Evolutionary conservation across 768 basidiomycete species (phyloP).

Genomic region (Cantharellus anzutake): DNA sequence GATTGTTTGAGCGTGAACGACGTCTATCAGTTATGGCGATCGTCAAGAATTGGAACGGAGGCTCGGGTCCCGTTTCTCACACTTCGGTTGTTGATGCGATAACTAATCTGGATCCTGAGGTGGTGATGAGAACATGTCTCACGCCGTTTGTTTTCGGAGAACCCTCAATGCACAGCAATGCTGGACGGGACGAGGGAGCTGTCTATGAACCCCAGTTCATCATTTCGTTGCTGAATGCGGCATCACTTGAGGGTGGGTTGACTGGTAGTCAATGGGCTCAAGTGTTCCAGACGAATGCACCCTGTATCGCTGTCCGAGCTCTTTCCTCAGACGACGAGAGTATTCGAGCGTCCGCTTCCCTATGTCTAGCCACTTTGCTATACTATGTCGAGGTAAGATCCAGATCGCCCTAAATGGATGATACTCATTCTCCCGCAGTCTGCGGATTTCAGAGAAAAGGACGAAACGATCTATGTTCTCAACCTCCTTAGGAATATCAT

Average conservation of each 20-base stretch:
- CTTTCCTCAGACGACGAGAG: background rate
- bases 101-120: constrained; percentile 44
- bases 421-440: constrained; percentile 13
- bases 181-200: constrained; percentile 18
- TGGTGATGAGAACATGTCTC: constrained; percentile 51
- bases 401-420: too few species aligned
- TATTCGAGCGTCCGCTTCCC: too few species aligned
- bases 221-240: constrained; percentile 42
- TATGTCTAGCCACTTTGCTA: too few species aligned
- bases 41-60: constrained; percentile 41
- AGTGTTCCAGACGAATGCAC: constrained; percentile 61
- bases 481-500: constrained; percentile 41
- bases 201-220: constrained; percentile 73
- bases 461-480: constrained; percentile 55
- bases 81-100: constrained; percentile 42
- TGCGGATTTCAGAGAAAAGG: constrained; percentile 58
- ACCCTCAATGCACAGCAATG: too few species aligned
- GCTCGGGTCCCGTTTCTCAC: constrained; percentile 24
- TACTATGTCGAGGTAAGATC: too few species aligned
- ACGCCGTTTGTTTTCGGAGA: too few species aligned
- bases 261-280: constrained; percentile 69
- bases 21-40: constrained; percentile 44
- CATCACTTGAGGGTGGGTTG: constrained; percentile 39
- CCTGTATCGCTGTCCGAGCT: constrained; percentile 50
- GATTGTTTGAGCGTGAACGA: constrained; percentile 54